Conservation (phyloP, 2,329 filamentous ascomycete genomes). For the Colletotrichum camelliae region DNA sequence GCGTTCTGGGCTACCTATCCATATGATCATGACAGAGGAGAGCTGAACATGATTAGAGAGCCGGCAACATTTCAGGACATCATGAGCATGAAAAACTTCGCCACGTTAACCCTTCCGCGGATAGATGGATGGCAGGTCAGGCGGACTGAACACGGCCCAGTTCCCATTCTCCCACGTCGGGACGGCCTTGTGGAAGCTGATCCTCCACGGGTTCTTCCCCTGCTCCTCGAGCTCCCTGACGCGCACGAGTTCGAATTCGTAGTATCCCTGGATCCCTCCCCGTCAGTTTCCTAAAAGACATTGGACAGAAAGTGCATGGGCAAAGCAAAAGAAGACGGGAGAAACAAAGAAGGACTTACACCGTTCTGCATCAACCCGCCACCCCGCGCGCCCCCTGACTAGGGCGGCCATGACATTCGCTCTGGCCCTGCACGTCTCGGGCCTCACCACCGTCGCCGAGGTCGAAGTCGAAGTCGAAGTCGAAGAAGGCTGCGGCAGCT, state of each 20-base stretch:
- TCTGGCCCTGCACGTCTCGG: constrained; percentile 25
- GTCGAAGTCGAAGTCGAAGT: neutral
- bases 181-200: constrained; percentile 27
- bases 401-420: constrained; percentile 28
- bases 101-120: neutral
- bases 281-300: neutral
- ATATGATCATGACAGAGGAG: neutral
- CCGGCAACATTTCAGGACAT: too few relatives aligned
- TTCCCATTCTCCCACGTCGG: constrained; percentile 31
- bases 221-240: constrained; percentile 29
- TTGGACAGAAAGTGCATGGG: neutral
- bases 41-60: neutral
- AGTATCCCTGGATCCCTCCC: constrained; percentile 22
- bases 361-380: constrained; percentile 33
- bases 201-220: constrained; percentile 35
- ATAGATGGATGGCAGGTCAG: neutral
- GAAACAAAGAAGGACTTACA: constrained; percentile 10
- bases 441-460: neutral
- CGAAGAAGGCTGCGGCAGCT: constrained; percentile 27
- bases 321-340: neutral
- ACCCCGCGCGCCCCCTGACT: constrained; percentile 24
- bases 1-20: neutral
- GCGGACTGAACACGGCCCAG: constrained; percentile 10
- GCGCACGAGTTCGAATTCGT: constrained; percentile 30
- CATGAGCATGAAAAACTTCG: neutral